These are phyloP conservation scores for Candida xyloterini DNA, from an alignment of 805 yeast genomes.

Conservation along the genomic window DNA sequence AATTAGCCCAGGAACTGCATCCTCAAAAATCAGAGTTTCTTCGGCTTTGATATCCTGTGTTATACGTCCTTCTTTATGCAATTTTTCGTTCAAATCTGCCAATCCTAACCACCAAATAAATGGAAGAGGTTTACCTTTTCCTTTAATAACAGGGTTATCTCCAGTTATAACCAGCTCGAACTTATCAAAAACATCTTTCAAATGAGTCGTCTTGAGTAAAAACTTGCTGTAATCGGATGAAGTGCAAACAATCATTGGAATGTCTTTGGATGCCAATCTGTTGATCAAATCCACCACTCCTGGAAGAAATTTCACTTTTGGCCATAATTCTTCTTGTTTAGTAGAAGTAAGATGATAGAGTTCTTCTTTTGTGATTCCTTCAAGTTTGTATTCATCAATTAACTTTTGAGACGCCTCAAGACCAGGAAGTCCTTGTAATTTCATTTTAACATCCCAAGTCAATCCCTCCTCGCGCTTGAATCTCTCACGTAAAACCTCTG, in stretches of 20 bases:
- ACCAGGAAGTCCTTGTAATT: conserved; percentile 91
- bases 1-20: conserved; percentile 86
- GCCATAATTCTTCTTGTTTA: conserved; percentile 62
- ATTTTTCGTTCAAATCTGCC: conserved; percentile 56
- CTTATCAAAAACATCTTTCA: conserved; percentile 52
- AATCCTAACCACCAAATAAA: conserved; percentile 89
- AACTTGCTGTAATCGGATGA: conserved; percentile 66
- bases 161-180: conserved; percentile 77
- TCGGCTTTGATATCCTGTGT: conserved; percentile 53
- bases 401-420: conserved; percentile 63
- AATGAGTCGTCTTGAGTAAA: conserved; percentile 69
- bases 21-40: conserved; percentile 91
- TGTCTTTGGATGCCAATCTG: conserved; percentile 44
- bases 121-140: conserved; percentile 91
- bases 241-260: conserved; percentile 91
- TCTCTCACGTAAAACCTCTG: conserved; percentile 54
- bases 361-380: conserved; percentile 61
- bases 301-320: conserved; percentile 63
- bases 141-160: conserved; percentile 78
- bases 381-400: conserved; percentile 65
- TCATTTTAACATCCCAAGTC: conserved; percentile 87
- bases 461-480: conserved; percentile 65
- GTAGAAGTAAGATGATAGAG: conserved; percentile 49
- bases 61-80: conserved; percentile 38
- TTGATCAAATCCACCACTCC: conserved; percentile 76